Evolutionary conservation across 1,139 yeast genomes (phyloP).

Genomic region (Suhomyces yuchorum): DNA sequence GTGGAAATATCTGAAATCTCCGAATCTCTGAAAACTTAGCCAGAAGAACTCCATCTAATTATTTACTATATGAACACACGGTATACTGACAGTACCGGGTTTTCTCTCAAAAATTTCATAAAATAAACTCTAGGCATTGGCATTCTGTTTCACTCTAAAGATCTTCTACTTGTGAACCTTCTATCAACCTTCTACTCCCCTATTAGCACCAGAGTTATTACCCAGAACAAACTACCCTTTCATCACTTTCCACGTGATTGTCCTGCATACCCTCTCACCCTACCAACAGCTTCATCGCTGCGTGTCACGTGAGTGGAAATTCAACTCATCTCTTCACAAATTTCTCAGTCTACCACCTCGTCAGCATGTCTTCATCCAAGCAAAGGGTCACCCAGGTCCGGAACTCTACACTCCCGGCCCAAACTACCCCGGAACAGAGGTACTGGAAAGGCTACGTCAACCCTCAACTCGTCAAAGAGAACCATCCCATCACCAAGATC

Average conservation of each 20-base stretch:
- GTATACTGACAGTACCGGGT: too few relatives aligned
- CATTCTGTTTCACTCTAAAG: too few relatives aligned
- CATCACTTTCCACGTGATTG: background rate
- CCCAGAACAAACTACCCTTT: too few relatives aligned
- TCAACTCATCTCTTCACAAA: slow-evolving; percentile 17
- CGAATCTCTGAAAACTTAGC: too few relatives aligned
- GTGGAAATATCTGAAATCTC: too few relatives aligned
- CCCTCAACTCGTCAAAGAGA: slow-evolving; percentile 91
- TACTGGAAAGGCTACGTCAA: slow-evolving; percentile 88
- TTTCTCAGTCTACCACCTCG: background rate
- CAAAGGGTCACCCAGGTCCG: slow-evolving; percentile 69
- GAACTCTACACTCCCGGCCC: slow-evolving; percentile 73
- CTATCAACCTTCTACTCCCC: too few relatives aligned
- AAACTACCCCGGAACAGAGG: slow-evolving; percentile 89
- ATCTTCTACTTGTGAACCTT: too few relatives aligned
- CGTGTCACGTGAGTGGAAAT: slow-evolving; percentile 15
- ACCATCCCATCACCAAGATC: slow-evolving; percentile 85
- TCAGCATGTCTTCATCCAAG: slow-evolving; percentile 75
- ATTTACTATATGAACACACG: too few relatives aligned
- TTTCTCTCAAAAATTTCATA: too few relatives aligned
- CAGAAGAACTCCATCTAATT: too few relatives aligned
- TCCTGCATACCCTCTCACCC: background rate
- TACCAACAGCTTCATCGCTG: background rate
- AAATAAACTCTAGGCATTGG: too few relatives aligned
- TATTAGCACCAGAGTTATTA: too few relatives aligned